Evolutionary conservation across 2,329 filamentous ascomycete species (phyloP).

Genomic region (Stagonosporopsis chrysanthemi): DNA sequence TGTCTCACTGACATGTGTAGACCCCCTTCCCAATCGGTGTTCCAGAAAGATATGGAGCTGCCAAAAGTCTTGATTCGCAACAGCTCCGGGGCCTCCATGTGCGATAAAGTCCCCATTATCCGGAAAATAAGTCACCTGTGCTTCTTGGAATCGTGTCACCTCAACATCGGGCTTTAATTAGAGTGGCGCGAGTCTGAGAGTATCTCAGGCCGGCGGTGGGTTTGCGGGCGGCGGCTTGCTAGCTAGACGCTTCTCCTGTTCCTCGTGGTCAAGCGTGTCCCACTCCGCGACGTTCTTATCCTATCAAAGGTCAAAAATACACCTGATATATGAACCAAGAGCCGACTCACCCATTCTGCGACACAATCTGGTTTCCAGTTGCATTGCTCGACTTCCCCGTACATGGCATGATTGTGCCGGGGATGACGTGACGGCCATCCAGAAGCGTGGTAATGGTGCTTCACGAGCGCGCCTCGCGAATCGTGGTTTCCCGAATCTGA

Average conservation of each 20-base stretch:
- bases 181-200: background rate
- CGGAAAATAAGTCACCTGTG: background rate
- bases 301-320: constrained; percentile 20
- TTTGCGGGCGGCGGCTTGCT: constrained; percentile 38
- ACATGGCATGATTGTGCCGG: constrained; percentile 71
- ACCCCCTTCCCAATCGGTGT: too few relatives aligned
- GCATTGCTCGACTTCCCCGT: constrained; percentile 73
- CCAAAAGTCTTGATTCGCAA: too few relatives aligned
- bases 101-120: background rate
- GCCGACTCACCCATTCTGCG: constrained; percentile 59
- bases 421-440: constrained; percentile 73
- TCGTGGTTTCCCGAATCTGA: constrained; percentile 76
- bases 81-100: background rate
- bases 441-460: constrained; percentile 78
- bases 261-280: constrained; percentile 64
- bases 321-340: background rate
- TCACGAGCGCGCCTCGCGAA: constrained; percentile 70
- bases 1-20: too few relatives aligned
- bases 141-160: background rate
- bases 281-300: constrained; percentile 70
- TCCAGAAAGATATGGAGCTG: too few relatives aligned
- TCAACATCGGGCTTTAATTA: background rate
- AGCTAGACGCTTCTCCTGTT: constrained; percentile 62
- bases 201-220: constrained; percentile 1
- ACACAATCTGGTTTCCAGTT: constrained; percentile 74